Evolutionary conservation across 2,329 filamentous ascomycete genomes (phyloP), one percentile per base, ranked within the genome.

Genomic region (Fusarium sp.): DNA sequence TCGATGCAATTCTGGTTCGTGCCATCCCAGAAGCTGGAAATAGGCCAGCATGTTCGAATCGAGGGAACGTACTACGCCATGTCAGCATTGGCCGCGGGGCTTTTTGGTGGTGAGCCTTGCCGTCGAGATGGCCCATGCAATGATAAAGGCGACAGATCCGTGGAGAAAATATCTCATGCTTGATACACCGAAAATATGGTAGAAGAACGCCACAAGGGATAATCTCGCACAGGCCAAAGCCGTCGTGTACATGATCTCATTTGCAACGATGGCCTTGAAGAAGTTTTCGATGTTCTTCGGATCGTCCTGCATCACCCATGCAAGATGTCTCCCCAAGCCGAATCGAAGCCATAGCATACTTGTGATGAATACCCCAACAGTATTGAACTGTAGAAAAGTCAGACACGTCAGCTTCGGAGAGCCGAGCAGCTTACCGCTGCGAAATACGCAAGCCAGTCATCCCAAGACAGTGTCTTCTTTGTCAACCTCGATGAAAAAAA

Each of bases 41-140:
- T 65, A 3, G 64, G 60, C 52, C 64, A 65, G 13, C 64, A 67
- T 7, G 64, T 53, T 2, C 64, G 60, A 19, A 67, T 67, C 6
- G 60, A 67, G 1, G 64, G 60, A 37, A 65, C 64, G 9, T 67
- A 67, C 59, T 61, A 33, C 3, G 2, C 2, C 6, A 9, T 11
- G 6, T 50, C 47, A 50, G 47, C 7, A 12, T 9, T 23, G 3
- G 4, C 21, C 16, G 6, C 5, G 7, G 6, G 7, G 2, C 12
- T 1, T 25, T 19, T 25, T 21, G 18, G 4, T n/a, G 7, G 10
- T 19, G 4, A 32, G 2, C 3, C 28, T 42, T 38, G 37, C 61
- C 2, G 53, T 67, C 0, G 64, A 66, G 11, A 67, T 67, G 2
- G 64, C 60, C 60, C 64, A 67, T 1, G 30, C 10, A 12, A 67